phyloP scores from a whole-genome alignment of 2,329 filamentous ascomycete genomes.

The Fonsecaea multimorphosa region DNA sequence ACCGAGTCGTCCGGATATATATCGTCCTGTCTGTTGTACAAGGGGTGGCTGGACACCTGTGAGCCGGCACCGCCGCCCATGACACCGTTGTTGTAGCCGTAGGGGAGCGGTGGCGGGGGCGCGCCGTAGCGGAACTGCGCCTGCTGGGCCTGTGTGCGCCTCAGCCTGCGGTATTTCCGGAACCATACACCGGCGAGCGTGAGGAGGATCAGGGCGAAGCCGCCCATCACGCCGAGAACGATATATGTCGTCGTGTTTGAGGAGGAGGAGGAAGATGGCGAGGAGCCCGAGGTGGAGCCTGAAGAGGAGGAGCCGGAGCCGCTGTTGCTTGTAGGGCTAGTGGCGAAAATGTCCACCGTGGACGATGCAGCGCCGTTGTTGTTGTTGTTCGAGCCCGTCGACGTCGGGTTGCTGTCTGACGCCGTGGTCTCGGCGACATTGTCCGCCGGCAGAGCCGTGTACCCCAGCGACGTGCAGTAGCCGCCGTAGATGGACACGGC shows the following conservation, averaged over 20 bases:
- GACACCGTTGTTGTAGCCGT: not conserved
- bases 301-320: not conserved
- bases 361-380: not conserved
- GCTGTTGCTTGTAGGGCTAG: not conserved
- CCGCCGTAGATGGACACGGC: conserved; percentile 13
- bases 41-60: not conserved
- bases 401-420: conserved; percentile 1
- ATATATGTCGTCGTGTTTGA: conserved; percentile 11
- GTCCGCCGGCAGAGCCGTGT: conserved; percentile 1
- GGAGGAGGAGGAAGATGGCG: conserved; percentile 8
- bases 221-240: conserved; percentile 9
- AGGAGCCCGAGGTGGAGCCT: too few relatives aligned
- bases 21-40: conserved; percentile 1
- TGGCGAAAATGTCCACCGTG: not conserved
- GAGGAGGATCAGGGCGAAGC: not conserved
- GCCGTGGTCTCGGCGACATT: conserved; percentile 8
- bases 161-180: conserved; percentile 6
- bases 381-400: conserved; percentile 5
- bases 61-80: not conserved
- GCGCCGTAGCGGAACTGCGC: not conserved
- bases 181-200: not conserved
- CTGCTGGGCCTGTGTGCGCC: not conserved
- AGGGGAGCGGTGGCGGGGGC: not conserved
- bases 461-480: conserved; percentile 17
- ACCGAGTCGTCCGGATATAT: conserved; percentile 13